These are phyloP conservation scores for Ganoderma sp. DNA, from an alignment of 1,284 basidiomycete species.

Conservation along the genomic window DNA sequence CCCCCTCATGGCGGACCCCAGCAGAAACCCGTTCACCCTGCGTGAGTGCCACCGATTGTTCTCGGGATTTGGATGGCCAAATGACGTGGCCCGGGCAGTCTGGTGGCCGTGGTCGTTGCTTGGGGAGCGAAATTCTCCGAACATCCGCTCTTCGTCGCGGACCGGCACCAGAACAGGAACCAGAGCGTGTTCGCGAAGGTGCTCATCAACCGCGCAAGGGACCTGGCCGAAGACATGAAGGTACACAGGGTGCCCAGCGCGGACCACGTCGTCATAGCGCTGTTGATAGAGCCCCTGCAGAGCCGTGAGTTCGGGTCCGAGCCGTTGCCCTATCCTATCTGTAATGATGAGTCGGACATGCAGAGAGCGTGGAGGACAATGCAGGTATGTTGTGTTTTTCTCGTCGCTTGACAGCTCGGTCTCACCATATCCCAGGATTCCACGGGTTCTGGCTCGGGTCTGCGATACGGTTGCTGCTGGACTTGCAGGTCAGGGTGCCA, in stretches of 20 bases:
- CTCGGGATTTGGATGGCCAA: not conserved
- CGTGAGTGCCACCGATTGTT: constrained; percentile 25
- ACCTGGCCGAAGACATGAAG: constrained; percentile 85
- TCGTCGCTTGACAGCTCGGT: not conserved
- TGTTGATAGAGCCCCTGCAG: constrained; percentile 80
- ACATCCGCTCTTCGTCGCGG: constrained; percentile 79
- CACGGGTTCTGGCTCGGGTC: constrained; percentile 82
- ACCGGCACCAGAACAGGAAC: constrained; percentile 72
- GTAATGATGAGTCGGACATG: constrained; percentile 23
- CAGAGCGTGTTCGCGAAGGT: constrained; percentile 81
- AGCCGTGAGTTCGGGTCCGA: constrained; percentile 63
- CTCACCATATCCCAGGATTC: constrained; percentile 56
- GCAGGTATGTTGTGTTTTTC: constrained; percentile 50
- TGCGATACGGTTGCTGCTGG: constrained; percentile 78
- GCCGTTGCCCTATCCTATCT: constrained; percentile 7
- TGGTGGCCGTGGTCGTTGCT: constrained; percentile 88
- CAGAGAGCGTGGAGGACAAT: constrained; percentile 72
- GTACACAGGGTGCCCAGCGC: constrained; percentile 80
- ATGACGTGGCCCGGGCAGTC: not conserved
- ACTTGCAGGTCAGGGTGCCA: constrained; percentile 60
- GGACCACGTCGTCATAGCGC: constrained; percentile 80
- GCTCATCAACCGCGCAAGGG: constrained; percentile 78
- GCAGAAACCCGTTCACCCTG: constrained; percentile 35
- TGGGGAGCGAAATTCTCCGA: constrained; percentile 94
- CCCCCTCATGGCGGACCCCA: constrained; percentile 26